Evolutionary conservation across 345 rosid species (phyloP).

Genomic region (Murraya koenigii): DNA sequence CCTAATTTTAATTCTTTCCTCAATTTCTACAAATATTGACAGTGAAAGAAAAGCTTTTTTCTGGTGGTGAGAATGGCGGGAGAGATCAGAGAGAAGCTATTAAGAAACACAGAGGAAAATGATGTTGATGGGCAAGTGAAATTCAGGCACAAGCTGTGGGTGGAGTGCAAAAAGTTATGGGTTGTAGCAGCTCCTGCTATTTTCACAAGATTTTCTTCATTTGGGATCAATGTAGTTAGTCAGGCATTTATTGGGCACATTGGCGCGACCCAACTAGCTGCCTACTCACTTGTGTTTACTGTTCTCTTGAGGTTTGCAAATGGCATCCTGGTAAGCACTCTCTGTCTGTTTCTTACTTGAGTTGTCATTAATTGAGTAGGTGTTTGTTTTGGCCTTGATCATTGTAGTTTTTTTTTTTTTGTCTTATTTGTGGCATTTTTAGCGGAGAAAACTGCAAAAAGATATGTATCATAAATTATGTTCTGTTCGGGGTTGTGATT

Average conservation of each 20-base stretch:
- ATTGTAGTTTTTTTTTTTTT: background rate
- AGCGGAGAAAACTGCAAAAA: background rate
- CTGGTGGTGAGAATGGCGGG: slow-evolving; percentile 18
- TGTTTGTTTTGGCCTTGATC: background rate
- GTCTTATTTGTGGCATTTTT: background rate
- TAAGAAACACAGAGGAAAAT: slow-evolving; percentile 5
- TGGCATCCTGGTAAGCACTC: slow-evolving; percentile 53
- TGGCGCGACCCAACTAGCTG: slow-evolving; percentile 65
- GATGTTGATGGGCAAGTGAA: slow-evolving; percentile 16
- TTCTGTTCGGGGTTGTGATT: background rate
- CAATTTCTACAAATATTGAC: background rate
- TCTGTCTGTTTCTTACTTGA: background rate
- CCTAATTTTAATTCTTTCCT: background rate
- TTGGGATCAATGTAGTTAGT: slow-evolving; percentile 48
- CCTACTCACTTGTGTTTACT: slow-evolving; percentile 60
- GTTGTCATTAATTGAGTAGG: background rate
- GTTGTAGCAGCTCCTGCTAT: slow-evolving; percentile 71
- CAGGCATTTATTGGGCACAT: slow-evolving; percentile 76
- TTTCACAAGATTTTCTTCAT: slow-evolving; percentile 65
- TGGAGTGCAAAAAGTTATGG: slow-evolving; percentile 67
- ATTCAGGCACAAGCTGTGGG: slow-evolving; percentile 46
- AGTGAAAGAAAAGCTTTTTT: background rate
- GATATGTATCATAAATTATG: background rate
- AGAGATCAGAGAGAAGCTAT: slow-evolving; percentile 31
- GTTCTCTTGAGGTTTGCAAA: slow-evolving; percentile 61